phyloP scores from a whole-genome alignment of 2,329 filamentous ascomycete species.

The Pyricularia sp. region DNA sequence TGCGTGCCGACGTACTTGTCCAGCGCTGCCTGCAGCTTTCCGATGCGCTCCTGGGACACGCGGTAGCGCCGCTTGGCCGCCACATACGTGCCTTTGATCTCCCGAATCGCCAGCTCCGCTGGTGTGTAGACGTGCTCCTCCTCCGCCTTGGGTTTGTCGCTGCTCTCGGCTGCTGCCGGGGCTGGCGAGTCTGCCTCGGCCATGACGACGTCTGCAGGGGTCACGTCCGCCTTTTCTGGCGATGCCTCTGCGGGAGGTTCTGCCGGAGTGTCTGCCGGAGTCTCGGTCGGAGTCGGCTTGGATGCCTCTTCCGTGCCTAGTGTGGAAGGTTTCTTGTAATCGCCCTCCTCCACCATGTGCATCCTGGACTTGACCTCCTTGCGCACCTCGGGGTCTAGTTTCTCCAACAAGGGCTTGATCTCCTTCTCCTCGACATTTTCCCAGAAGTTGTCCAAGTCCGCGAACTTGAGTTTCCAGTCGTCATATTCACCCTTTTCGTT shows the following conservation, averaged over 20 bases:
- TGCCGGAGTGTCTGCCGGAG: neutral
- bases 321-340: conserved; percentile 7
- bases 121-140: conserved; percentile 15
- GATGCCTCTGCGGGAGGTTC: neutral
- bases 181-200: neutral
- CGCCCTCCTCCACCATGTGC: conserved; percentile 25
- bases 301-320: neutral
- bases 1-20: conserved; percentile 67
- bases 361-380: conserved; percentile 50
- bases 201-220: neutral
- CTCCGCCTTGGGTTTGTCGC: conserved; percentile 4
- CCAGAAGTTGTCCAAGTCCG: conserved; percentile 75
- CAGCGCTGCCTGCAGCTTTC: conserved; percentile 63
- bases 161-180: conserved; percentile 8
- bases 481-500: conserved; percentile 61
- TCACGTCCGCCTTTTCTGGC: neutral
- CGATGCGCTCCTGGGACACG: conserved; percentile 56
- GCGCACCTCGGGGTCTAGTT: conserved; percentile 49
- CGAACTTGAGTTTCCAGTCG: conserved; percentile 53
- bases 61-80: conserved; percentile 76
- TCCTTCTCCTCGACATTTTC: conserved; percentile 64
- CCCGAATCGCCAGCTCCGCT: conserved; percentile 53
- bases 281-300: neutral
- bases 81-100: conserved; percentile 71
- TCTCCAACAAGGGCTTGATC: conserved; percentile 56